Evolutionary conservation across 768 basidiomycete species (phyloP).

Genomic region (Trametes sanguinea): DNA sequence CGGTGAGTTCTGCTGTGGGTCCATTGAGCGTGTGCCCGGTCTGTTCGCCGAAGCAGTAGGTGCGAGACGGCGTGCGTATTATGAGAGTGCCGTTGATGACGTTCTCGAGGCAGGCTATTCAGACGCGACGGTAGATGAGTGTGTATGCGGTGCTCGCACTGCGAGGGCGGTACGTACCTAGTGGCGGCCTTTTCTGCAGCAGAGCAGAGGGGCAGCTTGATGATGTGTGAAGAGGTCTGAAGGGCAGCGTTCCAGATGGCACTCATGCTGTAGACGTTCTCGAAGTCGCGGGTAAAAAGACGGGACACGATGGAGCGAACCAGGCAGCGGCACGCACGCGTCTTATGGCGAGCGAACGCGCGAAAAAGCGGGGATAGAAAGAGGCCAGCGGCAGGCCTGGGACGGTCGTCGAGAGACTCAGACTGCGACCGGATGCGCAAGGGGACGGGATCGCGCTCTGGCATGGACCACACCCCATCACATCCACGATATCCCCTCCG

Average conservation of each 20-base stretch:
- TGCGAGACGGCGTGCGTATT: conserved; percentile 46
- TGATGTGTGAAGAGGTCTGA: background rate
- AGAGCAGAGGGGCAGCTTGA: conserved; percentile 15
- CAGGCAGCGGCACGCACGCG: no score
- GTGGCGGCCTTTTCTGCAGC: conserved; percentile 20
- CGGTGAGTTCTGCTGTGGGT: conserved; percentile 18
- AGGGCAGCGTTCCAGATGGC: background rate
- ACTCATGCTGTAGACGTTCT: background rate
- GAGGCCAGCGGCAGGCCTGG: no score
- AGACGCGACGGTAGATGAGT: background rate
- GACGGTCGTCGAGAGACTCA: no score
- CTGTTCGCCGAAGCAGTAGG: conserved; percentile 45
- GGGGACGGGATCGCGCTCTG: conserved; percentile 5
- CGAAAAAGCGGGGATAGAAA: no score
- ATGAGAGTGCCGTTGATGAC: conserved; percentile 51
- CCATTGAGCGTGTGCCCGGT: conserved; percentile 13
- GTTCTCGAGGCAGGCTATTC: conserved; percentile 31
- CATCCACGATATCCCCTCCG: no score
- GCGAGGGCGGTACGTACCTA: background rate
- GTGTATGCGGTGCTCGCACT: background rate
- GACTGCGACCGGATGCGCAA: no score
- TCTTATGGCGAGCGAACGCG: no score
- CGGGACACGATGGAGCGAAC: no score
- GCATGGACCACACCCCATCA: background rate
- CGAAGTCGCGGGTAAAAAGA: background rate